Evolutionary conservation across 352 stramenopile genomes (phyloP), one percentile per base, ranked within the genome.

Genomic region (Globisporangium perplexum): DNA sequence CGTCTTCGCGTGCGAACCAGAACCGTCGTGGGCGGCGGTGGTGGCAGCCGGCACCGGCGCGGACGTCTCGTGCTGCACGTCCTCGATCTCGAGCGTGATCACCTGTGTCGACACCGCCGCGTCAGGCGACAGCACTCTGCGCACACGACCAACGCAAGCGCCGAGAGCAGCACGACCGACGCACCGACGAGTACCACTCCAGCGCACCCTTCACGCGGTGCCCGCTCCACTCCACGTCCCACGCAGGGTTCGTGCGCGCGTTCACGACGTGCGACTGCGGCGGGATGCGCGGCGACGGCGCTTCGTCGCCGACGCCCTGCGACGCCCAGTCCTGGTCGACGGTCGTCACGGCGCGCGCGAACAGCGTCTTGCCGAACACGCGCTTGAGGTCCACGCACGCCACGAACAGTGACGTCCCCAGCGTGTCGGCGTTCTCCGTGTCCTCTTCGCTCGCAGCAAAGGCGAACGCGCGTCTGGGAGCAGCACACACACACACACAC

Each of bases 231-330:
- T 77, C 65, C 50, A 70, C 67, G 17, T 71, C 56, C 81, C 80
- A 93, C 24, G 65, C 36, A 0, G 66, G 53, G 42, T 94, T 92
- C 20, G 81, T 92, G 48, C 83, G 73, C 33, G 78, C 81, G 54
- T 94, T 94, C 35, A 94, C 83, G 15, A 90, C 57, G 58, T 94
- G 83, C 8, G 81, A 91, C 64, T 94, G 83, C 26, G 83, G 83
- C 23, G 71, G 74, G 36, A 90, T 71, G 10, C 59, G 62, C 15
- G 83, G 83, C n/a, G 77, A 85, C 33, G 77, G 75, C 23, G 48
- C 51, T 41, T 90, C 69, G 26, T 78, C 66, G 17, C 69, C 69
- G 26, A 52, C 50, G 17, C 69, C 77, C 53, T 89, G 72, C 1
- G 56, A 63, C 45, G 67, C 84, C 84, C 84, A 95, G 48, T 83